phyloP scores from a whole-genome alignment of 2,329 filamentous ascomycete species.

The Tetracladium maxilliforme region DNA sequence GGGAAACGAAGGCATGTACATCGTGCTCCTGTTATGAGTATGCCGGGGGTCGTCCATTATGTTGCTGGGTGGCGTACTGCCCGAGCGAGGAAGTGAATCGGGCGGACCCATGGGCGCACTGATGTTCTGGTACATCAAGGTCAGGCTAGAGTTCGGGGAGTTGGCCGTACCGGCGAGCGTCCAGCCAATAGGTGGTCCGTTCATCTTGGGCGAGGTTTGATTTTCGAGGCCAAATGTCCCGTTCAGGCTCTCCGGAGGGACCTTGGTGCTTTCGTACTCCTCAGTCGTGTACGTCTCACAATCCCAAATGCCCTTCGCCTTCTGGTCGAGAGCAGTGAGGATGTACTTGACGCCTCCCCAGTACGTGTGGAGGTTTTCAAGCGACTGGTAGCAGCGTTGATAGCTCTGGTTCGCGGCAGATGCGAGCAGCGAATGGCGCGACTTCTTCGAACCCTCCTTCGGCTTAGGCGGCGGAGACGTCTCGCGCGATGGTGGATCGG shows the following conservation, averaged over 20 bases:
- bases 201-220: constrained; percentile 27
- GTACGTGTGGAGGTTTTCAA: constrained; percentile 68
- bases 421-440: constrained; percentile 62
- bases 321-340: constrained; percentile 72
- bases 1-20: not conserved
- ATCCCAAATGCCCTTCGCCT: constrained; percentile 75
- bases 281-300: constrained; percentile 53
- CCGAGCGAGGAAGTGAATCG: constrained; percentile 15
- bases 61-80: constrained; percentile 9
- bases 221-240: constrained; percentile 23
- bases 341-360: constrained; percentile 86
- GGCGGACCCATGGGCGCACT: constrained; percentile 16
- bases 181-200: constrained; percentile 56
- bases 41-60: constrained; percentile 4
- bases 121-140: constrained; percentile 59
- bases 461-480: constrained; percentile 30
- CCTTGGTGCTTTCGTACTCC: constrained; percentile 61
- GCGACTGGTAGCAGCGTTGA: constrained; percentile 69
- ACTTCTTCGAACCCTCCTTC: constrained; percentile 7
- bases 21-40: not conserved
- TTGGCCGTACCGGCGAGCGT: constrained; percentile 80
- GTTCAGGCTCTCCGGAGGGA: constrained; percentile 23
- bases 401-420: constrained; percentile 79
- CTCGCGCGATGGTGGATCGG: constrained; percentile 46
- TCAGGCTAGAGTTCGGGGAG: constrained; percentile 70